Evolutionary conservation across 192 early-diverging fungal genomes (phyloP).

Genomic region (Backusella sp.): DNA sequence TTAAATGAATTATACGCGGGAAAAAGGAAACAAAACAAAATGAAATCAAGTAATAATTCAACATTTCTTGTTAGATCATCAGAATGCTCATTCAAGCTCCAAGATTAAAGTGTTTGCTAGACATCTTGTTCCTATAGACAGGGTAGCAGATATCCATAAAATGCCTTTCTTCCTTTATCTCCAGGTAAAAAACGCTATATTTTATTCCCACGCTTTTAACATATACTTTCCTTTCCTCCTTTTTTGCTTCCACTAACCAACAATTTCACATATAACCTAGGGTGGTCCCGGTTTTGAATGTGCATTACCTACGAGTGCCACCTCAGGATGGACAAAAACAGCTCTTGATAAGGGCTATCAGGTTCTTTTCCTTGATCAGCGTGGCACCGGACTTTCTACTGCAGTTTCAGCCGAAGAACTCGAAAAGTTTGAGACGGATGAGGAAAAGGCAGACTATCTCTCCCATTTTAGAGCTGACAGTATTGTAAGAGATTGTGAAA

Average conservation of each 20-base stretch:
- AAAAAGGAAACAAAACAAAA: neutral
- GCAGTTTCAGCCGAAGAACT: constrained; percentile 52
- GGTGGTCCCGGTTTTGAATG: constrained; percentile 61
- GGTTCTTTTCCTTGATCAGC: constrained; percentile 65
- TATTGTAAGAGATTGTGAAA: constrained; percentile 67
- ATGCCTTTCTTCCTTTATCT: constrained; percentile 58
- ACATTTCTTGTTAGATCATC: neutral
- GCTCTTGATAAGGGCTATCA: constrained; percentile 63
- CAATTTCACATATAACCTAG: constrained; percentile 18
- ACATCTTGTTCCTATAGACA: constrained; percentile 55
- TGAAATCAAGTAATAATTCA: neutral
- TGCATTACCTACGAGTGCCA: constrained; percentile 41
- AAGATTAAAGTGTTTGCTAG: constrained; percentile 51
- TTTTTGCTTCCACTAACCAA: neutral
- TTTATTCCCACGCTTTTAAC: neutral
- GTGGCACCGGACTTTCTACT: constrained; percentile 66
- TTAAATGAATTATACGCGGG: neutral
- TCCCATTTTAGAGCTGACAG: constrained; percentile 67
- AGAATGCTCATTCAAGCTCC: constrained; percentile 18
- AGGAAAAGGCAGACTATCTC: constrained; percentile 59
- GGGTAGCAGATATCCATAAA: constrained; percentile 43
- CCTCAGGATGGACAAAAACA: constrained; percentile 50
- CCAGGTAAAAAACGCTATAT: constrained; percentile 29
- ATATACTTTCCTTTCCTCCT: neutral
- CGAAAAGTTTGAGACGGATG: constrained; percentile 42